phyloP scores from a whole-genome alignment of 2,329 filamentous ascomycete genomes.

The Simplicillium sp. region DNA sequence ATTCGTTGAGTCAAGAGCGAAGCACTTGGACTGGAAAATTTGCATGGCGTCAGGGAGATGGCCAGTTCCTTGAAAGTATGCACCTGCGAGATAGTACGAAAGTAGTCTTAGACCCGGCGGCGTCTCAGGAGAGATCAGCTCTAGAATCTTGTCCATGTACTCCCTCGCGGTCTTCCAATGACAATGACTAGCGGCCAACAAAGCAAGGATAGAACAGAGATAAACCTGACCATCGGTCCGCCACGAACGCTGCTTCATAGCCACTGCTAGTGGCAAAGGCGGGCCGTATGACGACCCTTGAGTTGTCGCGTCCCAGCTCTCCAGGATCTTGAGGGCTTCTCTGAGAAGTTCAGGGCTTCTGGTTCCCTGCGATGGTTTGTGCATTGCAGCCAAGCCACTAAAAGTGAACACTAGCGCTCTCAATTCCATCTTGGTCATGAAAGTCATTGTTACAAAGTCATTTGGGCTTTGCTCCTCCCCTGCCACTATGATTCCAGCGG shows the following conservation, averaged over 20 bases:
- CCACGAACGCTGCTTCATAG: slow-evolving; percentile 53
- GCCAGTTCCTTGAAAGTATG: slow-evolving; percentile 69
- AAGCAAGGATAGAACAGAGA: slow-evolving; percentile 59
- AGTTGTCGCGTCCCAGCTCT: slow-evolving; percentile 32
- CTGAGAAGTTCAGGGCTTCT: slow-evolving; percentile 29
- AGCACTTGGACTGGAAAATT: slow-evolving; percentile 53
- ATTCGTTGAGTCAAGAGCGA: slow-evolving; percentile 33
- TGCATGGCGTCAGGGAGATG: slow-evolving; percentile 58
- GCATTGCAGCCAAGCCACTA: slow-evolving; percentile 38
- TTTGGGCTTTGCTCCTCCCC: slow-evolving; percentile 32
- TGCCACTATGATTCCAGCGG: slow-evolving; percentile 40
- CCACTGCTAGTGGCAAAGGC: slow-evolving; percentile 45
- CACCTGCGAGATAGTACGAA: slow-evolving; percentile 62
- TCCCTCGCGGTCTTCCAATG: slow-evolving; percentile 58
- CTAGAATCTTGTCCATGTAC: slow-evolving; percentile 43
- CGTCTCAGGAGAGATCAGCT: slow-evolving; percentile 27
- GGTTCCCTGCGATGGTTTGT: slow-evolving; percentile 23
- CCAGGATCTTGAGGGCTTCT: slow-evolving; percentile 33
- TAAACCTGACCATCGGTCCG: slow-evolving; percentile 57
- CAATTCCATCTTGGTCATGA: slow-evolving; percentile 51
- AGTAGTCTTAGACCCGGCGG: slow-evolving; percentile 37
- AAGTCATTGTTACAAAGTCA: slow-evolving; percentile 50
- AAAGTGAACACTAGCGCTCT: slow-evolving; percentile 45
- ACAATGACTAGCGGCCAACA: slow-evolving; percentile 60
- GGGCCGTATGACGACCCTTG: slow-evolving; percentile 25